A percentile compares a stretch with the other conserved stretches of the same genome.
These are phyloP conservation scores for Floccularia luteovirens DNA, from an alignment of 768 basidiomycete genomes.

Conservation along the genomic window DNA sequence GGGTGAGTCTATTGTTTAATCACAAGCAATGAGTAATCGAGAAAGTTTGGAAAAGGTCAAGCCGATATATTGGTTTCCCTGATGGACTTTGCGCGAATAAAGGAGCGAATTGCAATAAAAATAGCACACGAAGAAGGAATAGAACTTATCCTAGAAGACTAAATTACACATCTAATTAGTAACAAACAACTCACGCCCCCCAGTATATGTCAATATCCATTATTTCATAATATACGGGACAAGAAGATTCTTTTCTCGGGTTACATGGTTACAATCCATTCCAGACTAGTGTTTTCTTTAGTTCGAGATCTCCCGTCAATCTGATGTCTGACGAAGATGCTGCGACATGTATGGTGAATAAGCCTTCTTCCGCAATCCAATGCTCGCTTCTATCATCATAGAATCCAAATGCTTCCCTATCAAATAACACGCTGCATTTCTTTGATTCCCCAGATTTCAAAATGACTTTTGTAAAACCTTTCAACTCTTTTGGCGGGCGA, in stretches of 20 bases:
- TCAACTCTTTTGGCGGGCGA: slow-evolving; percentile 36
- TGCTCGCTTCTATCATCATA: slow-evolving; percentile 32
- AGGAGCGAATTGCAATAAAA: slow-evolving; percentile 38
- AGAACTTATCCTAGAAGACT: slow-evolving; percentile 43
- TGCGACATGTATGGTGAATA: slow-evolving; percentile 35
- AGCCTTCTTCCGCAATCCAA: slow-evolving; percentile 44
- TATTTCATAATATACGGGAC: background rate
- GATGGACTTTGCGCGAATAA: slow-evolving; percentile 36
- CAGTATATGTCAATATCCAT: too few species aligned
- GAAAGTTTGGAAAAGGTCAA: slow-evolving; percentile 36
- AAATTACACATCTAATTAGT: slow-evolving; percentile 3
- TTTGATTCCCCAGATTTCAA: slow-evolving; percentile 36
- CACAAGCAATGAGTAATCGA: background rate
- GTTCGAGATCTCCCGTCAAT: slow-evolving; percentile 24
- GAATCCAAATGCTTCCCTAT: slow-evolving; percentile 42
- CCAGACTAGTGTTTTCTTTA: slow-evolving; percentile 30
- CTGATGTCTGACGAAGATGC: slow-evolving; percentile 36
- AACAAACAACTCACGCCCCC: too few species aligned
- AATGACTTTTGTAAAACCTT: slow-evolving; percentile 39
- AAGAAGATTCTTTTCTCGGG: background rate
- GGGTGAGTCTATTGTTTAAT: slow-evolving; percentile 28
- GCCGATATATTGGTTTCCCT: slow-evolving; percentile 48
- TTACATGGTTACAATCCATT: slow-evolving; percentile 24
- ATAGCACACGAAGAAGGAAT: slow-evolving; percentile 45
- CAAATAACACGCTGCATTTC: slow-evolving; percentile 26